Percentiles rank a stretch among this genome's conserved stretches.
Evolutionary conservation across 148 eudicot genomes (phyloP).

Genomic region (Amaranthus hypochondriacus): DNA sequence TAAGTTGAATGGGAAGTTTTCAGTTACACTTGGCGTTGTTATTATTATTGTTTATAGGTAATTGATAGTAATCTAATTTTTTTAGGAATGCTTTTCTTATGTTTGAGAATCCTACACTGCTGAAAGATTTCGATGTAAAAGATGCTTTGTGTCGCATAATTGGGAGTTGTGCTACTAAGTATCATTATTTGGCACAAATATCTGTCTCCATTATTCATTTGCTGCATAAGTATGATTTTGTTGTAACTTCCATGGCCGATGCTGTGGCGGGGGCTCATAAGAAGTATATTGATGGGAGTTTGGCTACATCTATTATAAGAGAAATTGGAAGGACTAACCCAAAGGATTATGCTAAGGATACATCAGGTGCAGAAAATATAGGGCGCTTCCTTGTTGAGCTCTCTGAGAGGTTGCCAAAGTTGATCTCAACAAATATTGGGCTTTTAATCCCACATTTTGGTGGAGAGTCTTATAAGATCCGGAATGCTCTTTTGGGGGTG

Average conservation of each 20-base stretch:
- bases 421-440: conserved; percentile 83
- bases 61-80: conserved; percentile 9
- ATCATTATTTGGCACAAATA: conserved; percentile 71
- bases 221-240: conserved; percentile 84
- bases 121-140: conserved; percentile 74
- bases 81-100: conserved; percentile 70
- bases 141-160: conserved; percentile 84
- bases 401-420: conserved; percentile 75
- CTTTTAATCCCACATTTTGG: conserved; percentile 87
- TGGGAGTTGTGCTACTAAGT: conserved; percentile 85
- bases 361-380: conserved; percentile 84
- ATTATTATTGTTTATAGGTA: too few relatives aligned
- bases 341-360: conserved; percentile 74
- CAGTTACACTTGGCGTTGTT: conserved; percentile 1
- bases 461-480: conserved; percentile 94
- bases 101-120: conserved; percentile 68
- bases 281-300: conserved; percentile 82
- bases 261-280: conserved; percentile 76
- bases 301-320: conserved; percentile 69
- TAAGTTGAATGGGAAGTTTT: conserved; percentile 31
- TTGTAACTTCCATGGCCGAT: conserved; percentile 70
- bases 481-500: conserved; percentile 93
- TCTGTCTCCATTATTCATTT: conserved; percentile 89
- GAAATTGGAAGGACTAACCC: conserved; percentile 90
- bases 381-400: conserved; percentile 94